Percentiles rank a stretch among this genome's conserved stretches.
These are phyloP conservation scores for Crepidotus sp. DNA, from an alignment of 1,284 basidiomycete genomes.

Conservation along the genomic window DNA sequence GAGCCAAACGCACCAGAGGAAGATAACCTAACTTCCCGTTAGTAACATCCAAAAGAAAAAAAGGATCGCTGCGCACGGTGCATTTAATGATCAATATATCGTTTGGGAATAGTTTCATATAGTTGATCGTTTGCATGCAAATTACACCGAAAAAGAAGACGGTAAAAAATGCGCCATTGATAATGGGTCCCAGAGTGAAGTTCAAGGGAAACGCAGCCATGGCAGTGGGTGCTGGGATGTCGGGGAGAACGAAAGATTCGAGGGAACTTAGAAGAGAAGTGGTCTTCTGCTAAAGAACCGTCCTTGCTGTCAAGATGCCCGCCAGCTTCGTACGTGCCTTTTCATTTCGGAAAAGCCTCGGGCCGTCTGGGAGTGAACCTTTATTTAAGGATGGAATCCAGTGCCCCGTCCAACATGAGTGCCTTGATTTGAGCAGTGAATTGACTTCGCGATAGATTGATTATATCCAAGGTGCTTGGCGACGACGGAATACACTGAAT, in stretches of 20 bases:
- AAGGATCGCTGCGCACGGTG: not conserved
- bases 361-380: not conserved
- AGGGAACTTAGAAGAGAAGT: too few species aligned
- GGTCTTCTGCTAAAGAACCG: conserved; percentile 4
- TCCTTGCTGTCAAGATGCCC: conserved; percentile 6
- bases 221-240: not conserved
- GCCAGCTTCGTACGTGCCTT: not conserved
- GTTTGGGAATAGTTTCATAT: conserved; percentile 11
- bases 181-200: conserved; percentile 9
- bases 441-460: not conserved
- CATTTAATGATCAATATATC: conserved; percentile 9
- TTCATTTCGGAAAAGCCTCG: conserved; percentile 1
- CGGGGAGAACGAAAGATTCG: not conserved
- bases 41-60: not conserved
- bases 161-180: conserved; percentile 10
- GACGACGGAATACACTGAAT: not conserved
- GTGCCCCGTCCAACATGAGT: not conserved
- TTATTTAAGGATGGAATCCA: not conserved
- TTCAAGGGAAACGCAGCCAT: conserved; percentile 6
- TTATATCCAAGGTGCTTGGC: not conserved
- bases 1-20: conserved; percentile 4
- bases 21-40: conserved; percentile 5
- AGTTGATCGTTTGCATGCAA: conserved; percentile 15
- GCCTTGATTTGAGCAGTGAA: not conserved
- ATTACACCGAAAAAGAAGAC: conserved; percentile 14